A percentile compares a stretch with the other conserved stretches of the same genome.
Conservation (phyloP, 148 eudicot species). For the Pouteria glomerata region DNA sequence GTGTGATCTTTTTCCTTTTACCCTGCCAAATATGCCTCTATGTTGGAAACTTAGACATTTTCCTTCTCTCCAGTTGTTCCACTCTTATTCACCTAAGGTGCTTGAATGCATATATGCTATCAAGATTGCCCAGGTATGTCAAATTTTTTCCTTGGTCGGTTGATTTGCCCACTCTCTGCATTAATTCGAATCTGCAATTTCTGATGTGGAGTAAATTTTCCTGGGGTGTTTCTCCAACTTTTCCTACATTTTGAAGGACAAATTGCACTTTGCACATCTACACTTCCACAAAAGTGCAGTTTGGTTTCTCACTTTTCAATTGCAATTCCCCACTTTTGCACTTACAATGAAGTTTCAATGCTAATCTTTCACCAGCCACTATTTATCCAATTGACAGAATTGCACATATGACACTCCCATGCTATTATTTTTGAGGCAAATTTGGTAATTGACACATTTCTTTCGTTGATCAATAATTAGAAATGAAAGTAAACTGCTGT, state of each 20-base stretch:
- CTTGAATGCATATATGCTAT: conserved; percentile 56
- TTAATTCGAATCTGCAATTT: background rate
- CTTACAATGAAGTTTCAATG: too few relatives aligned
- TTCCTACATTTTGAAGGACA: background rate
- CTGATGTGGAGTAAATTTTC: background rate
- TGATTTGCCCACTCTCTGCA: background rate
- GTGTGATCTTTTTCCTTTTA: background rate
- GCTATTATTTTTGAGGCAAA: too few relatives aligned
- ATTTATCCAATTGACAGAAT: too few relatives aligned
- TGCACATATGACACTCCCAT: too few relatives aligned
- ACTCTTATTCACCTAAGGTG: conserved; percentile 48
- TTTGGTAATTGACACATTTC: too few relatives aligned
- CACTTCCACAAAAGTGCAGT: too few relatives aligned
- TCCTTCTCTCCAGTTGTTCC: conserved; percentile 50
- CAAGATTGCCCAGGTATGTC: conserved; percentile 78
- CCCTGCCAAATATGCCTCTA: background rate
- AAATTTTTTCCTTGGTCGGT: background rate
- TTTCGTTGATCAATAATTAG: too few relatives aligned
- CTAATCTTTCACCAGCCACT: too few relatives aligned
- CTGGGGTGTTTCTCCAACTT: background rate
- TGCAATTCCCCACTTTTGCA: too few relatives aligned
- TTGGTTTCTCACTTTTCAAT: too few relatives aligned
- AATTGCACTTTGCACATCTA: too few relatives aligned
- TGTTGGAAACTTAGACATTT: conserved; percentile 6
- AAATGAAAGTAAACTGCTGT: too few relatives aligned